Conservation (phyloP, 805 yeast genomes). For the Tetrapisispora fleetii region DNA sequence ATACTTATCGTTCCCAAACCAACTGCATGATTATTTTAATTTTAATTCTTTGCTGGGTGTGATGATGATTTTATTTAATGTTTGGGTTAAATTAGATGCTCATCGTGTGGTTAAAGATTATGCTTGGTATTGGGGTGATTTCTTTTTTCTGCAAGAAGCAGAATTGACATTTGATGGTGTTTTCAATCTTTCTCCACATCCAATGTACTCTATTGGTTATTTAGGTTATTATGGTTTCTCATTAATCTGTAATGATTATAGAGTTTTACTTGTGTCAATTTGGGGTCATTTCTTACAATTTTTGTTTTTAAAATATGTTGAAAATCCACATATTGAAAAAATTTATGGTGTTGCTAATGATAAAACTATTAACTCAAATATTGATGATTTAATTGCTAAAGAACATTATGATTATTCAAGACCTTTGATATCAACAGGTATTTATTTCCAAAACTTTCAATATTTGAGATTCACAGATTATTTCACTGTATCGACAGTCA, state of each 20-base stretch:
- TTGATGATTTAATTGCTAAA: conserved; percentile 30
- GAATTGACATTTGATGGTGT: conserved; percentile 80
- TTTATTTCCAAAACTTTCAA: conserved; percentile 47
- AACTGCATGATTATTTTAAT: conserved; percentile 37
- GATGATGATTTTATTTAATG: conserved; percentile 54
- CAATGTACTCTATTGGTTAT: conserved; percentile 86
- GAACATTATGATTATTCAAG: conserved; percentile 38
- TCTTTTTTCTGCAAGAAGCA: conserved; percentile 64
- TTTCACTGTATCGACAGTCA: conserved; percentile 36
- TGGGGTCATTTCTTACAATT: conserved; percentile 72
- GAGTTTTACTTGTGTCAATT: conserved; percentile 57
- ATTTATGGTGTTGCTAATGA: conserved; percentile 45
- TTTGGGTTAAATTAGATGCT: conserved; percentile 81
- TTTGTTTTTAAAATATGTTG: conserved; percentile 62
- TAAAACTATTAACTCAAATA: conserved; percentile 22
- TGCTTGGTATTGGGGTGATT: conserved; percentile 96
- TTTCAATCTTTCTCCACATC: conserved; percentile 83
- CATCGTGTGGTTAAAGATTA: conserved; percentile 81
- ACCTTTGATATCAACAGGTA: conserved; percentile 43
- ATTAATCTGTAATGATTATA: conserved; percentile 61
- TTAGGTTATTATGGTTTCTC: conserved; percentile 83
- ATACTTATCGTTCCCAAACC: conserved; percentile 32
- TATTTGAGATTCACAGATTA: conserved; percentile 55
- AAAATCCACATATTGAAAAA: conserved; percentile 79
- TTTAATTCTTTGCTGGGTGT: conserved; percentile 52